Evolutionary conservation across 1,139 yeast species (phyloP), one percentile per base, ranked within the genome.

Genomic region (Fermentozyma sake): DNA sequence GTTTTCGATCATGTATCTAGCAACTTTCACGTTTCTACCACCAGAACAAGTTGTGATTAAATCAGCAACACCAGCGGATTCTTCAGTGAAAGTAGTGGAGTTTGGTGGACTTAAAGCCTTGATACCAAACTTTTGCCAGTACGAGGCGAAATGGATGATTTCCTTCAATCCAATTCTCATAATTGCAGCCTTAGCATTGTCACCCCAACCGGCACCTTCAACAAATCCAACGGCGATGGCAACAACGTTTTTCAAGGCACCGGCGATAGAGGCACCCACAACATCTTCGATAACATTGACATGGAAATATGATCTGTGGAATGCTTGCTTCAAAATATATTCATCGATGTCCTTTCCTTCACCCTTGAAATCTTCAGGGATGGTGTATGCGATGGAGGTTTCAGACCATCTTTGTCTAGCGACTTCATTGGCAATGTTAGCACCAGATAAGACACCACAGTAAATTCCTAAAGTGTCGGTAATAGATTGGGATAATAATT

Each of bases 131-230:
- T 74, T 75, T 42, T 63, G 42, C 52, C 61, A 63, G 53, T 64
- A 62, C 9, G 62, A 55, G 12, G 72, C 68, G 47, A 67, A 67
- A 40, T 55, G 61, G 54, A 86, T 81, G 61, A 80, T 85, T 64
- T 89, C 97, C 48, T 79, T 70, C 34, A 89, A 61, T 27, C 97
- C 97, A 43, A 93, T 79, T 65, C 97, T 78, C 89, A 87, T 86
- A 47, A 89, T 76, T 28, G 96, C 96, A 28, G 96, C 83, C 61
- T 87, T 85, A 43, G 97, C 96, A 53, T 89, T 89, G 63, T 86
- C 95, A 55, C 97, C 97, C 96, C 97, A 89, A 33, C 95, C 95
- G 37, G 82, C 72, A 44, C 96, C 96, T 61, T 85, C 95, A 37
- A 87, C 96, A 52, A 87, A 83, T 30, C 96, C 97, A 32, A 93